Conservation (phyloP, 73 alveolate species). For the Paramecium bursaria region DNA sequence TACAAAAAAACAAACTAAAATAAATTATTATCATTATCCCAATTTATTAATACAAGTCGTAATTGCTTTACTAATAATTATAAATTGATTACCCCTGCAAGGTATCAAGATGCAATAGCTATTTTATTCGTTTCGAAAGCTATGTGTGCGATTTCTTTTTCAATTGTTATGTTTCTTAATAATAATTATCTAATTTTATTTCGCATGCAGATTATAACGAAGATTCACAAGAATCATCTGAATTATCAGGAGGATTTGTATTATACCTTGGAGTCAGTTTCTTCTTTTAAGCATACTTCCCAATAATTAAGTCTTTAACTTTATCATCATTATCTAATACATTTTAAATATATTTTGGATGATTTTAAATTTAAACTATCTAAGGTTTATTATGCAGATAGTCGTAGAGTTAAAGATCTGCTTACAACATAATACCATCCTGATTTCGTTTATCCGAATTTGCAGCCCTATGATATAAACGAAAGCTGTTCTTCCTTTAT, state of each 20-base stretch:
- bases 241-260: conserved; percentile 8
- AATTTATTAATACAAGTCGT: too few species aligned
- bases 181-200: conserved; percentile 7
- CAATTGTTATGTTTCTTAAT: conserved; percentile 1
- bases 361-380: neutral
- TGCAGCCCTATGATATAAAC: conserved; percentile 6
- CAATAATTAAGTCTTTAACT: neutral
- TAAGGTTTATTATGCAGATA: neutral
- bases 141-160: neutral
- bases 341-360: conserved; percentile 9
- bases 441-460: neutral
- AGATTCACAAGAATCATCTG: conserved; percentile 1
- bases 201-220: neutral
- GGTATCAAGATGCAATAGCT: too few species aligned
- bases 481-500: neutral
- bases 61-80: too few species aligned
- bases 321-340: neutral
- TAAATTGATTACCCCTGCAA: too few species aligned
- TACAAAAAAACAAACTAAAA: too few species aligned
- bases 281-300: neutral
- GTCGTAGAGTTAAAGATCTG: neutral
- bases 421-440: neutral
- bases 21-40: too few species aligned
- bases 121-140: neutral
- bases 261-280: neutral